Base-by-base conservation (phyloP, 2,329 filamentous ascomycete genomes). In the Sphaerulina populicola region DNA sequence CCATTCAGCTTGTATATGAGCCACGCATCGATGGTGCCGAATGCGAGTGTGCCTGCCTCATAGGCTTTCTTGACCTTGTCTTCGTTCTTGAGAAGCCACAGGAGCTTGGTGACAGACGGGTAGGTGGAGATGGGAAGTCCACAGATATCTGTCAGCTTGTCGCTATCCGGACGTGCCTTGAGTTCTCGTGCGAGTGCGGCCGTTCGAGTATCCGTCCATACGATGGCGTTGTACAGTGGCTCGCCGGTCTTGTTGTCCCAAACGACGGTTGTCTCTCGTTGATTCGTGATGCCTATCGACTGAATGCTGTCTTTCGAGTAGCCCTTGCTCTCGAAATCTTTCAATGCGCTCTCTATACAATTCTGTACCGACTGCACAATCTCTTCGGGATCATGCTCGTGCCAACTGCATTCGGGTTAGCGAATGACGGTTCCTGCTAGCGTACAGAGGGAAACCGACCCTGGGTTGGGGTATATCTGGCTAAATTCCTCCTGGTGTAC, bases 11-110 rank as follows among this genome's bases (percentile, higher is more conserved):
- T 82, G 72, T 88, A 94, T 48, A 94, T 78, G 52, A 95, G 75
- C 89, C 89, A 95, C 1, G 85, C 80, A 68, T 95, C 89, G 53
- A 94, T 82, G 6, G 89, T 95, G 49, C 89, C 89, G 63, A 94
- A 94, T 5, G 85, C 81, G 18, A 94, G 75, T 10, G 82, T 79
- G 15, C 85, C 81, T 49, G 83, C 82, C 8, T 89, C 83, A 67
- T 94, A 93, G 1, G 86, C 86, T 49, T 82, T 72, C 59, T 78
- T 78, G 44, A 94, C 87, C 35, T 77, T 75, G 10, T 81, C 74
- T 12, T 83, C 75, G 62, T 94, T 84, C 51, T 82, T 77, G 49
- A 94, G 74, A 60, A 94, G 76, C 89, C 89, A 95, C 47, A 86
- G 69, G 10, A 95, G 75, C 72, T 94, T 94, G 56, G 89, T 83